These are phyloP conservation scores for Parastagonospora avenae DNA, from an alignment of 2,329 filamentous ascomycete genomes.

Conservation along the genomic window DNA sequence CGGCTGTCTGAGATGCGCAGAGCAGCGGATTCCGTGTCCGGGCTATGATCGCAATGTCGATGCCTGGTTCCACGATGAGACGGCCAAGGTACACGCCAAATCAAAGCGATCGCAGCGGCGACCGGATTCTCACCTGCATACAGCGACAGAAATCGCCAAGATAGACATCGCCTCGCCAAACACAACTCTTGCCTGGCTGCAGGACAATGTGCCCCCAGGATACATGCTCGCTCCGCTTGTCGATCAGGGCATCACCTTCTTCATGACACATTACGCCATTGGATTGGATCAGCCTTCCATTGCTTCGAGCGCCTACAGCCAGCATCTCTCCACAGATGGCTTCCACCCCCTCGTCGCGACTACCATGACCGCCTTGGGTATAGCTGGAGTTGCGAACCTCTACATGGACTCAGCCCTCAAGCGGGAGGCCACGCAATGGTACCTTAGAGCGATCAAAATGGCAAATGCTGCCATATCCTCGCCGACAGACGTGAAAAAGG, in stretches of 20 bases:
- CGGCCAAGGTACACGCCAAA: slow-evolving; percentile 30
- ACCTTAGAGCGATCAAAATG: slow-evolving; percentile 38
- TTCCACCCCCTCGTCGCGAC: slow-evolving; percentile 41
- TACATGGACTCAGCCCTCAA: slow-evolving; percentile 31
- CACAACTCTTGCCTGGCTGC: no score
- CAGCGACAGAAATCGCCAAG: no score
- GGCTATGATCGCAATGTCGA: slow-evolving; percentile 39
- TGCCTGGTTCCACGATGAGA: slow-evolving; percentile 39
- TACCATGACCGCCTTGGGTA: slow-evolving; percentile 42
- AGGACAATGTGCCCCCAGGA: slow-evolving; percentile 5
- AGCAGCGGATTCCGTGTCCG: slow-evolving; percentile 31
- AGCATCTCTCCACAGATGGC: slow-evolving; percentile 34
- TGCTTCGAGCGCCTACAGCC: slow-evolving; percentile 25
- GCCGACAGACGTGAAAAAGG: slow-evolving; percentile 28
- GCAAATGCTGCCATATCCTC: slow-evolving; percentile 37
- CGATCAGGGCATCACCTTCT: slow-evolving; percentile 41
- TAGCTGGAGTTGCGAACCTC: slow-evolving; percentile 39
- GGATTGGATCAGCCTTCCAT: slow-evolving; percentile 37
- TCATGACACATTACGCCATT: slow-evolving; percentile 34
- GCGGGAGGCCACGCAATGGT: slow-evolving; percentile 36
- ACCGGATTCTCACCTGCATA: no score
- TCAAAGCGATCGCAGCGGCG: slow-evolving; percentile 11
- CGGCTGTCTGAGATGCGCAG: slow-evolving; percentile 34
- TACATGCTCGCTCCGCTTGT: slow-evolving; percentile 24
- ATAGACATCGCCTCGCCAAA: no score